Evolutionary conservation across 2,329 filamentous ascomycete genomes (phyloP), one percentile per base, ranked within the genome.

Genomic region (Xylariomycetidae sp.): DNA sequence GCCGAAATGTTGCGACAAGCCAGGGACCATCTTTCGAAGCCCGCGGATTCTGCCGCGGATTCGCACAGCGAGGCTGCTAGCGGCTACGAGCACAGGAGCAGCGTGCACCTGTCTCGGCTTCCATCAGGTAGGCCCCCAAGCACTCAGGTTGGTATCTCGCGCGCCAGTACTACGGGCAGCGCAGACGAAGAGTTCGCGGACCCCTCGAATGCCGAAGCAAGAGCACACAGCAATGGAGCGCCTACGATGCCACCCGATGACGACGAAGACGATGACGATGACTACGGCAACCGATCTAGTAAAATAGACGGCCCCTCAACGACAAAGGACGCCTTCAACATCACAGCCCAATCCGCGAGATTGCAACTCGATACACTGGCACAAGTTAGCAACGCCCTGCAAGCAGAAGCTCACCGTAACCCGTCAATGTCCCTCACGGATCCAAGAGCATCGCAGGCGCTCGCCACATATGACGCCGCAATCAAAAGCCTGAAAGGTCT

Each of bases 241-340:
- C 48, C 54, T 1, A 49, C 49, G 10, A 59, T 60, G 8, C 53
- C 58, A 6, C 63, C 60, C 4, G 67, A 70, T 19, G 65, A 67
- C 10, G 79, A 82, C 30, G 79, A 72, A 14, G 85, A 93, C 30
- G 63, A 60, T 8, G 78, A 80, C 15, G 65, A 67, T 12, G 79
- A 82, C 29, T 79, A 72, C 18, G 85, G 94, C 30, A 64, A 72
- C 87, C 94, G 86, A 43, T 82, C 76, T 22, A 94, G 87, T 49
- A 82, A 82, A 33, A 81, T 76, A 37, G 85, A 93, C 42, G 65
- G 79, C 20, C 78, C 76, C 7, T 75, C 82, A 1, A 77, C 79
- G 20, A 89, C 77, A 52, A 94, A 94, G 54, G 92, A 98, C 57
- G 89, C 92, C 2, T 89, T 96, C 60, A 90, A 90, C 56, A 96